Evolutionary conservation across 805 yeast genomes (phyloP), one percentile per base, ranked within the genome.

Genomic region (Wickerhamiella parazyma): DNA sequence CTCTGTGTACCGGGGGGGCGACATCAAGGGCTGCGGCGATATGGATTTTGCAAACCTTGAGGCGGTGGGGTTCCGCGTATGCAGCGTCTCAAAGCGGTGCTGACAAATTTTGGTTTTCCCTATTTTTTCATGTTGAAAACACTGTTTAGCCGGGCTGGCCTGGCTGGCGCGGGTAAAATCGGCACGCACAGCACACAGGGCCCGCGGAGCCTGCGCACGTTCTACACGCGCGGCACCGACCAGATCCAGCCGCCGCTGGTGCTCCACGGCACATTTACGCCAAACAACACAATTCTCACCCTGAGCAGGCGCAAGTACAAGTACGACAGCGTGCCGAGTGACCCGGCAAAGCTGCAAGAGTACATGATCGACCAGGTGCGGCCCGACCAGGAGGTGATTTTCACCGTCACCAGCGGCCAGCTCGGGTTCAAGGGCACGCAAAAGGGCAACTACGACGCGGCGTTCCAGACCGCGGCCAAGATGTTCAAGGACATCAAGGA

Each of bases 401-500:
- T 79, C 36, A 73, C 79, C 18, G 65, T 83, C 41, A 73, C 84
- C 6, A 80, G 95, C 0, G 98, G 98, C 41, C 75, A 73, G 57
- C 67, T 85, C 41, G 98, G 97, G 3, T 89, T 86, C 68, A 73
- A 85, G 56, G 85, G 86, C 56, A 75, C 91, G 14, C 85, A 85
- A 45, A 76, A 95, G 63, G 84, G 93, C 39, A 94, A 85, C 61
- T 84, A 83, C 56, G 98, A 89, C 63, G 95, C 95, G 1, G 80
- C 80, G 11, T 87, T 80, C 68, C 95, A 86, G 60, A 79, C 89
- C 8, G 67, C 86, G 12, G 67, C 86, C 3, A 73, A 73, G 49
- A 69, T 83, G 64, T 85, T 89, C 62, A 71, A 76, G 49, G 60
- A 70, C 50, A 81, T 89, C 58, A 76, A 75, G 62, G 81, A 77